Evolutionary conservation across 2,329 filamentous ascomycete genomes (phyloP).

Genomic region (Canariomyces notabilis): DNA sequence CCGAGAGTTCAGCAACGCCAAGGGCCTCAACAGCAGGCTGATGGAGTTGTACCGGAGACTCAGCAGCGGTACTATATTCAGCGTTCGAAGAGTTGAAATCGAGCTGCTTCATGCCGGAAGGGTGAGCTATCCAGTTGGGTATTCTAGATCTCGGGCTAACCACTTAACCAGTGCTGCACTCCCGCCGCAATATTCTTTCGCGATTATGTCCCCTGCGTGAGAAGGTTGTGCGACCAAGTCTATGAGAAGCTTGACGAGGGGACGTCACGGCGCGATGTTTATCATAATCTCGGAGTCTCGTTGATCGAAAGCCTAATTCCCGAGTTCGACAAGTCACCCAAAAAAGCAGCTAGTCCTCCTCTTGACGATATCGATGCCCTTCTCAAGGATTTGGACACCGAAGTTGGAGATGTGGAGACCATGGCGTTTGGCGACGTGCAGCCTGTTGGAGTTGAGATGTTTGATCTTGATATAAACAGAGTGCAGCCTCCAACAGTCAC

Average conservation of each 20-base stretch:
- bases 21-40: conserved; percentile 32
- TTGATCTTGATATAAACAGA: background rate
- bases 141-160: background rate
- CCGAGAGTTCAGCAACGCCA: conserved; percentile 31
- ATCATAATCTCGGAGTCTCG: conserved; percentile 38
- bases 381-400: conserved; percentile 14
- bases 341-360: background rate
- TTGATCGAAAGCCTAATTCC: conserved; percentile 39
- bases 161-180: conserved; percentile 33
- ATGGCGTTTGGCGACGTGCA: background rate
- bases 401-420: background rate
- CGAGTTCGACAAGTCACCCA: conserved; percentile 17
- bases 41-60: conserved; percentile 34
- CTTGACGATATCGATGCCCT: conserved; percentile 21
- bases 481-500: conserved; percentile 10
- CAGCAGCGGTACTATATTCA: conserved; percentile 34
- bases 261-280: conserved; percentile 34
- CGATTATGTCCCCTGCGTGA: conserved; percentile 37
- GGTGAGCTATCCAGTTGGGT: conserved; percentile 31
- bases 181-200: conserved; percentile 35
- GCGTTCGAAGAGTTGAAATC: conserved; percentile 45
- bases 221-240: conserved; percentile 39
- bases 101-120: conserved; percentile 48
- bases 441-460: background rate
- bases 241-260: conserved; percentile 34